phyloP scores from a whole-genome alignment of 1,284 basidiomycete genomes.

The Sphagnurus paluster region DNA sequence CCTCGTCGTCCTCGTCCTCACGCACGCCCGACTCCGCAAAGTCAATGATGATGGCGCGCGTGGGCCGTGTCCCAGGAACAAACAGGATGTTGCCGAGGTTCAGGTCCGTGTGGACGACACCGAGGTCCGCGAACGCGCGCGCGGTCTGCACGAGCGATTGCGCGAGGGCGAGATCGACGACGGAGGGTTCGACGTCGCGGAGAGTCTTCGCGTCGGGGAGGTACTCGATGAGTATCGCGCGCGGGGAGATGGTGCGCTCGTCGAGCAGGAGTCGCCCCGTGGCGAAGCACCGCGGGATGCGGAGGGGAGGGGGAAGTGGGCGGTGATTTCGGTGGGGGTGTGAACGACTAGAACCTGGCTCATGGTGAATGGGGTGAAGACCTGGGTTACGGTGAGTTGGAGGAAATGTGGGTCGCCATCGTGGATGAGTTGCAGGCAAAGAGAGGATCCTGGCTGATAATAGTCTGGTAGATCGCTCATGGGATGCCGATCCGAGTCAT shows the following conservation, averaged over 20 bases:
- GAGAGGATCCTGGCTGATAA: not conserved
- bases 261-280: constrained; percentile 3
- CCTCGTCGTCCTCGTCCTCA: constrained; percentile 1
- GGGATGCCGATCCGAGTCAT: no score
- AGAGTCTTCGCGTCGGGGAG: not conserved
- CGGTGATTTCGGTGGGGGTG: no score
- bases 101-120: constrained; percentile 1
- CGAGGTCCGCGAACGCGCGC: not conserved
- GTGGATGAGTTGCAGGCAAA: no score
- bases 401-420: no score
- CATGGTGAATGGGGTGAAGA: no score
- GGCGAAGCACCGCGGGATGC: constrained; percentile 1
- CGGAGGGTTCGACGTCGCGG: not conserved
- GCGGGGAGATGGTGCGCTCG: constrained; percentile 2
- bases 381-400: no score
- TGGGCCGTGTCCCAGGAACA: not conserved
- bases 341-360: no score
- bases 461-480: not conserved
- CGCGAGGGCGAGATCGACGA: not conserved
- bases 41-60: not conserved
- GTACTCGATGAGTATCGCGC: not conserved
- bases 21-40: not conserved
- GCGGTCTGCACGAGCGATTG: not conserved
- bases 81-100: constrained; percentile 3
- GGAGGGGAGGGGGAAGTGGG: no score